Conservation (phyloP, 192 early-diverging fungal genomes). For the Jimgerdemannia lactiflua region DNA sequence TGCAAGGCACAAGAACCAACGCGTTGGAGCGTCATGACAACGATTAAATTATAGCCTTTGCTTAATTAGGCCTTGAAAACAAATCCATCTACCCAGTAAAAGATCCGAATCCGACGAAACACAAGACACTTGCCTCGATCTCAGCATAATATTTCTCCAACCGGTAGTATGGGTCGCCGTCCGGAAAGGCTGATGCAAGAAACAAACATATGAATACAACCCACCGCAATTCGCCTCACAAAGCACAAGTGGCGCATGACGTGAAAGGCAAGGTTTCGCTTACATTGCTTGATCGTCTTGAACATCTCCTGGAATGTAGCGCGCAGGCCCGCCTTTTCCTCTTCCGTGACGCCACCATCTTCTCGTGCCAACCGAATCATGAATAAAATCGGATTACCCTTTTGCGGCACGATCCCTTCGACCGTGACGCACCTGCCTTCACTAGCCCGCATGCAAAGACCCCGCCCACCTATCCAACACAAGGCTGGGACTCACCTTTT, state of each 20-base stretch:
- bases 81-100: not conserved
- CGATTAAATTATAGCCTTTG: too few species aligned
- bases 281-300: conserved; percentile 3
- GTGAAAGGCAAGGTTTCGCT: too few species aligned
- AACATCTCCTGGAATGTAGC: conserved; percentile 27
- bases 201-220: not conserved
- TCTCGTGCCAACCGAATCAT: too few species aligned
- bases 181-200: conserved; percentile 19
- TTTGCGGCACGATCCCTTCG: too few species aligned
- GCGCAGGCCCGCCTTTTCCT: conserved; percentile 18
- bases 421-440: too few species aligned
- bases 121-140: conserved; percentile 19
- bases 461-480: not conserved
- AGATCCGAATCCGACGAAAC: not conserved
- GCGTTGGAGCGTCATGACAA: too few species aligned
- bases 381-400: too few species aligned
- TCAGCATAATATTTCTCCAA: conserved; percentile 36
- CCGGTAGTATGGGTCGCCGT: conserved; percentile 37
- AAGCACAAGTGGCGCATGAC: too few species aligned
- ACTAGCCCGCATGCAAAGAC: not conserved
- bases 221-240: too few species aligned
- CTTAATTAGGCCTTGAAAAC: too few species aligned
- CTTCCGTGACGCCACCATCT: conserved; percentile 1
- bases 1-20: not conserved
- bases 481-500: conserved; percentile 11